phyloP scores from a whole-genome alignment of 257 asterid genomes.

The Solanum tarijense region DNA sequence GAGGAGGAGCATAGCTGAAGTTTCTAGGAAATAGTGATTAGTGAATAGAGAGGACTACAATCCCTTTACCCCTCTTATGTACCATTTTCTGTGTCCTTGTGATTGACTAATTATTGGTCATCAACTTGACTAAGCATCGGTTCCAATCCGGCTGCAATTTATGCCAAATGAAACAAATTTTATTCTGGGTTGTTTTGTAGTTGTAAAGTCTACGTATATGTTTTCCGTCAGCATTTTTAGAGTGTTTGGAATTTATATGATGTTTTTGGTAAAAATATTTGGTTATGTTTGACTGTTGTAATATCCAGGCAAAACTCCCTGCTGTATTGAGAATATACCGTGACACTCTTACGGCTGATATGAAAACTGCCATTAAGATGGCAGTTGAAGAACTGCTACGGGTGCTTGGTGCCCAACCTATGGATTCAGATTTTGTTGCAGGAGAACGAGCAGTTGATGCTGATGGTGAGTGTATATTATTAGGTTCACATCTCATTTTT shows the following conservation, averaged over 20 bases:
- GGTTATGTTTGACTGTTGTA: constrained; percentile 1
- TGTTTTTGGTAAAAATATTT: constrained; percentile 3
- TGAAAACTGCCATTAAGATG: constrained; percentile 76
- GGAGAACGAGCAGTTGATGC: constrained; percentile 69
- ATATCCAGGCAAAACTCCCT: constrained; percentile 84
- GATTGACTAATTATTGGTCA: not conserved
- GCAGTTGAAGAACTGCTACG: constrained; percentile 72
- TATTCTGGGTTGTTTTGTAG: not conserved
- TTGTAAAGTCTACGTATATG: not conserved
- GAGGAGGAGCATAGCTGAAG: not conserved
- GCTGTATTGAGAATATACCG: constrained; percentile 88
- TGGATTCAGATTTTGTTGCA: constrained; percentile 61
- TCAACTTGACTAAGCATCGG: not conserved
- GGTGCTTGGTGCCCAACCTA: constrained; percentile 28
- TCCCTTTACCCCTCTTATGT: not conserved
- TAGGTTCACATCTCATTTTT: not conserved
- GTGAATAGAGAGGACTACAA: not conserved
- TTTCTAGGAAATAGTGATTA: not conserved
- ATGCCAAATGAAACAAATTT: not conserved
- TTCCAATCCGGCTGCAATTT: not conserved
- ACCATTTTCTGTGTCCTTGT: not conserved
- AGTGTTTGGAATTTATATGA: not conserved
- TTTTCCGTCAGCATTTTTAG: not conserved
- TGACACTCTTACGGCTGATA: constrained; percentile 78
- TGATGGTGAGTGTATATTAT: constrained; percentile 54